These are phyloP conservation scores for Trichoderma sp. DNA, from an alignment of 2,329 filamentous ascomycete genomes.

Conservation along the genomic window DNA sequence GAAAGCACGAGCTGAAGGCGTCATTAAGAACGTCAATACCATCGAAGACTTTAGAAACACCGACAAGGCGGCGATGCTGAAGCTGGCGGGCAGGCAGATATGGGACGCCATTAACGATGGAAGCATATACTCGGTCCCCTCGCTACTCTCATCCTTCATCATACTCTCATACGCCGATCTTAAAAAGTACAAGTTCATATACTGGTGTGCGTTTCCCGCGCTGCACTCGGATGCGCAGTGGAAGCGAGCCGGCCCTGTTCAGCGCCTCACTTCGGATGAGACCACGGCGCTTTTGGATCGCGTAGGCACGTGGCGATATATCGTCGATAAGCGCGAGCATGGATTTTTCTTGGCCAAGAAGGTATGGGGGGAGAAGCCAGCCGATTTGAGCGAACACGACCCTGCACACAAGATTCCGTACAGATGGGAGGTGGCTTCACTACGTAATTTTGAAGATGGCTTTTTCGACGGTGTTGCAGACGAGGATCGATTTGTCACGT, in stretches of 20 bases:
- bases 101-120: constrained; percentile 98
- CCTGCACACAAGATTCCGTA: constrained; percentile 57
- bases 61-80: constrained; percentile 77
- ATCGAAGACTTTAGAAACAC: constrained; percentile 87
- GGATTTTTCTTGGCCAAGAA: constrained; percentile 96
- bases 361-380: constrained; percentile 46
- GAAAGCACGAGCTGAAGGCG: constrained; percentile 82
- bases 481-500: constrained; percentile 81
- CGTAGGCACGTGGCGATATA: constrained; percentile 85
- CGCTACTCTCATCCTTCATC: constrained; percentile 83
- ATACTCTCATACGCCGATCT: constrained; percentile 92
- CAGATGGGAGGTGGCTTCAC: constrained; percentile 73
- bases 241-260: constrained; percentile 61
- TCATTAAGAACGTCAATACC: constrained; percentile 95
- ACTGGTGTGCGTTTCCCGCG: constrained; percentile 96
- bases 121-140: constrained; percentile 93
- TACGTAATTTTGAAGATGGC: constrained; percentile 78
- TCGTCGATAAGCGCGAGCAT: constrained; percentile 78
- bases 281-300: constrained; percentile 77
- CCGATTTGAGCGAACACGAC: constrained; percentile 53
- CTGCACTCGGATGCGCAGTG: constrained; percentile 86
- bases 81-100: constrained; percentile 81
- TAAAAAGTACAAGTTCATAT: constrained; percentile 97
- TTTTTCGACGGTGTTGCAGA: constrained; percentile 76
- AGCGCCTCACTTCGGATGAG: constrained; percentile 65